These are phyloP conservation scores for Scytalidium lignicola DNA, from an alignment of 2,329 filamentous ascomycete species.

Conservation along the genomic window DNA sequence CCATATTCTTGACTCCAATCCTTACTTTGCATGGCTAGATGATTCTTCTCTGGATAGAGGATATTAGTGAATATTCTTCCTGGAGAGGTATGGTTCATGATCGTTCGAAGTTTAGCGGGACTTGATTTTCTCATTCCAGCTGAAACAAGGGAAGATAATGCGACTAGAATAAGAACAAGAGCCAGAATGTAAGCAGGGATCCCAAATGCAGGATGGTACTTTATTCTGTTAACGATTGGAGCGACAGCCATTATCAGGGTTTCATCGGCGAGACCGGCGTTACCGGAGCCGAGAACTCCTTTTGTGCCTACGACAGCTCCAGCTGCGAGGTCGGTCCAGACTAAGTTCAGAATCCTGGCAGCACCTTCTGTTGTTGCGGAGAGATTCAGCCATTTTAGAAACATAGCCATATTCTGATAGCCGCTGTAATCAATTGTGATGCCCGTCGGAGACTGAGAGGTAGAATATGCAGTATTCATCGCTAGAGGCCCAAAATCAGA, in stretches of 20 bases:
- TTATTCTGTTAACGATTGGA: conserved; percentile 23
- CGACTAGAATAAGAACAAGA: conserved; percentile 9
- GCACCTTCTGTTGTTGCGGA: conserved; percentile 22
- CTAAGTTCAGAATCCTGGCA: conserved; percentile 34
- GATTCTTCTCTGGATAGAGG: conserved; percentile 5
- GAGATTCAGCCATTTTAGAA: conserved; percentile 34
- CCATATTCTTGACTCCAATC: conserved; percentile 9
- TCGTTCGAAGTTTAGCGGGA: conserved; percentile 5
- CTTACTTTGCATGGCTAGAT: conserved; percentile 3
- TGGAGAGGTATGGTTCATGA: conserved; percentile 9
- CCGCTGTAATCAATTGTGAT: conserved; percentile 30
- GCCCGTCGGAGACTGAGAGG: conserved; percentile 7
- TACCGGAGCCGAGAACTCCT: conserved; percentile 11
- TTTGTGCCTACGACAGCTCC: conserved; percentile 38
- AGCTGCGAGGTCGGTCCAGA: conserved; percentile 40
- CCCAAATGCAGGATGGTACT: conserved; percentile 28
- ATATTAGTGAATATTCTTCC: conserved; percentile 13
- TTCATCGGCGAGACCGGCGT: conserved; percentile 6
- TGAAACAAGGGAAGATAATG: conserved; percentile 7
- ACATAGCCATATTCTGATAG: conserved; percentile 34
- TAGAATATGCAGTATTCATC: conserved; percentile 18
- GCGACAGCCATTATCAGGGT: conserved; percentile 20
- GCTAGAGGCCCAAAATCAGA: conserved; percentile 7
- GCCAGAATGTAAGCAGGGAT: conserved; percentile 27
- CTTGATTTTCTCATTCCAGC: conserved; percentile 4